These are phyloP conservation scores for Phytophthora ramorum DNA, from an alignment of 352 stramenopile genomes.

Conservation along the genomic window DNA sequence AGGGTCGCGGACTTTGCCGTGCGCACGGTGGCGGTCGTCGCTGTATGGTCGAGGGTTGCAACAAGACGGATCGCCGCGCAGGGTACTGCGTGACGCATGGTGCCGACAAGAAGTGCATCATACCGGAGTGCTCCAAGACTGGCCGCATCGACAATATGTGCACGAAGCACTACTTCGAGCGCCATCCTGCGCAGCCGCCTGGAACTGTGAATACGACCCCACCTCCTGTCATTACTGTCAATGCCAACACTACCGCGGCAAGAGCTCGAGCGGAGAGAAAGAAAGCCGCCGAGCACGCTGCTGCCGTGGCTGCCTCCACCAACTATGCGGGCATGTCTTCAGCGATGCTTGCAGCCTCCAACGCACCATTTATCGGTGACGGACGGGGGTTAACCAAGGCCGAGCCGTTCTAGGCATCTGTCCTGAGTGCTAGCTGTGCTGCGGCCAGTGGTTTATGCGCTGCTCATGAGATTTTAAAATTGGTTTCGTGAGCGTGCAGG, in stretches of 20 bases:
- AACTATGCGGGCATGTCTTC: slow-evolving; percentile 36
- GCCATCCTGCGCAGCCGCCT: slow-evolving; percentile 59
- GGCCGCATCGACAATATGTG: slow-evolving; percentile 85
- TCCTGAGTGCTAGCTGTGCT: slow-evolving; percentile 10
- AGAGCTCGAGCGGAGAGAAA: slow-evolving; percentile 45
- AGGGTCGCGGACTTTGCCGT: slow-evolving; percentile 83
- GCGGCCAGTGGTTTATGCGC: slow-evolving; percentile 6
- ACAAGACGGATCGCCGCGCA: slow-evolving; percentile 82
- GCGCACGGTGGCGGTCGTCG: slow-evolving; percentile 83
- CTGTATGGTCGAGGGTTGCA: slow-evolving; percentile 87
- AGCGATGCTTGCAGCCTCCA: slow-evolving; percentile 22
- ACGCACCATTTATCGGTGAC: slow-evolving; percentile 20
- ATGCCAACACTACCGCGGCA: slow-evolving; percentile 42
- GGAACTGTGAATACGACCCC: slow-evolving; percentile 44
- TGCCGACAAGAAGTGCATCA: slow-evolving; percentile 83
- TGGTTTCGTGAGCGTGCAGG: slow-evolving; percentile 15
- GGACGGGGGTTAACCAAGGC: slow-evolving; percentile 31
- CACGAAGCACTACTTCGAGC: slow-evolving; percentile 88
- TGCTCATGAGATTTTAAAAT: slow-evolving; percentile 31
- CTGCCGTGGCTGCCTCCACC: slow-evolving; percentile 6
- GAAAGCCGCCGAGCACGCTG: slow-evolving; percentile 33
- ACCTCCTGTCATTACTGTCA: slow-evolving; percentile 44
- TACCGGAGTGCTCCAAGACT: slow-evolving; percentile 84
- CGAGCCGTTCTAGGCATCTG: slow-evolving; percentile 36
- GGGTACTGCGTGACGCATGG: slow-evolving; percentile 86